phyloP scores from a whole-genome alignment of 768 basidiomycete genomes.

The Sarcodon sp. region DNA sequence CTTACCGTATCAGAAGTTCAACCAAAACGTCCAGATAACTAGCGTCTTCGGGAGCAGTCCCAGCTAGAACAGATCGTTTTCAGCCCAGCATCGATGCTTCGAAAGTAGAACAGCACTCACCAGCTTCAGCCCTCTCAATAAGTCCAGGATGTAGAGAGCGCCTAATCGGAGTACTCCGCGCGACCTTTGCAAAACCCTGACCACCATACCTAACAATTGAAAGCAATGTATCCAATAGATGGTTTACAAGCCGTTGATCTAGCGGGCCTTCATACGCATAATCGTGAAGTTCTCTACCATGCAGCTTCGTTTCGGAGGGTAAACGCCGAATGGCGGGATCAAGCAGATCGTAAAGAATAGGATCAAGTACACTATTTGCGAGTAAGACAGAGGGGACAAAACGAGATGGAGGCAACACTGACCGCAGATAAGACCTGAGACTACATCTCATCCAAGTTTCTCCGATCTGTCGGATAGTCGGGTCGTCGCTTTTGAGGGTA shows the following conservation, averaged over 20 bases:
- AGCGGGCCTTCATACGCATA: constrained; percentile 63
- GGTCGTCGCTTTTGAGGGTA: constrained; percentile 65
- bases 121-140: constrained; percentile 41
- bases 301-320: constrained; percentile 35
- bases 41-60: constrained; percentile 30
- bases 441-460: constrained; percentile 98
- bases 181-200: constrained; percentile 72
- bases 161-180: constrained; percentile 48
- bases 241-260: constrained; percentile 60
- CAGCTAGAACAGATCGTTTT: constrained; percentile 4
- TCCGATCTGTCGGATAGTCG: constrained; percentile 59
- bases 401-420: constrained; percentile 7
- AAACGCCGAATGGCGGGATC: constrained; percentile 53
- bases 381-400: constrained; percentile 2
- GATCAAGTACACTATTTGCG: constrained; percentile 67
- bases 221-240: constrained; percentile 68
- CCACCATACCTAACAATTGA: constrained; percentile 81
- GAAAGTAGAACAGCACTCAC: constrained; percentile 24
- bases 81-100: constrained; percentile 3
- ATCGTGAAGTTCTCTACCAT: constrained; percentile 52
- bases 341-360: constrained; percentile 65
- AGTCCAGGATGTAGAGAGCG: constrained; percentile 56
- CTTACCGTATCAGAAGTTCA: constrained; percentile 61
- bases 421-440: constrained; percentile 87
- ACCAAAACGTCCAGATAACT: constrained; percentile 72